phyloP scores from a whole-genome alignment of 352 stramenopile genomes.

The Halophytophthora batemanensis region DNA sequence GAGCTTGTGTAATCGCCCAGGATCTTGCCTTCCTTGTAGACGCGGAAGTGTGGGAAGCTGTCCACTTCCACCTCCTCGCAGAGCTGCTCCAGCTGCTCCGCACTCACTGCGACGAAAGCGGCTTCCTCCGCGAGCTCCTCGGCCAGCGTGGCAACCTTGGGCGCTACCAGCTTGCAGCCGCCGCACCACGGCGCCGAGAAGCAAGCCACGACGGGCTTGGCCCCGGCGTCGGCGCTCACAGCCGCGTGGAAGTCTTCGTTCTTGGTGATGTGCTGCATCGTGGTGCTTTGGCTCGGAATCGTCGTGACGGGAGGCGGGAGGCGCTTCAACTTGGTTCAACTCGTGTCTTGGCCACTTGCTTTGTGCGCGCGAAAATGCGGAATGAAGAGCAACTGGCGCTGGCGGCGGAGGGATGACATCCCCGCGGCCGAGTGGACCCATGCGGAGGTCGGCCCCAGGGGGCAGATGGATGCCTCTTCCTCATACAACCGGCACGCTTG shows the following conservation, averaged over 20 bases:
- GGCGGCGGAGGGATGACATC: too few relatives aligned
- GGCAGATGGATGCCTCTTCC: too few relatives aligned
- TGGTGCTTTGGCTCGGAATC: constrained; percentile 1
- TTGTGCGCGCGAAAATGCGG: constrained; percentile 22
- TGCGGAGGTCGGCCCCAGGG: too few relatives aligned
- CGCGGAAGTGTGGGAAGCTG: constrained; percentile 71
- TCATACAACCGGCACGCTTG: too few relatives aligned
- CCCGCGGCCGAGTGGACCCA: too few relatives aligned
- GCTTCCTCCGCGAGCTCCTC: constrained; percentile 28
- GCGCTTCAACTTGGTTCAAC: too few relatives aligned
- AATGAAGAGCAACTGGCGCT: constrained; percentile 17
- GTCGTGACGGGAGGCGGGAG: neutral
- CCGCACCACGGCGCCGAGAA: constrained; percentile 70
- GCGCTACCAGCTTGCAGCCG: constrained; percentile 60
- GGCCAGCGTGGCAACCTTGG: constrained; percentile 46
- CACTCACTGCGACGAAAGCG: constrained; percentile 50
- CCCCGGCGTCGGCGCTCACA: constrained; percentile 22
- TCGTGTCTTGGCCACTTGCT: constrained; percentile 8
- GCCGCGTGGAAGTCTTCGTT: constrained; percentile 40
- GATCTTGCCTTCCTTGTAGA: constrained; percentile 62
- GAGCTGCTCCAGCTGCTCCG: constrained; percentile 60
- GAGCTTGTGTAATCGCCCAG: constrained; percentile 63
- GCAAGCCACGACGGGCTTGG: constrained; percentile 40
- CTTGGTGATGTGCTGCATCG: constrained; percentile 34
- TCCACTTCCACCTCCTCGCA: constrained; percentile 72